phyloP scores from a whole-genome alignment of 805 yeast genomes.

The Tetrapisispora arboricola region DNA sequence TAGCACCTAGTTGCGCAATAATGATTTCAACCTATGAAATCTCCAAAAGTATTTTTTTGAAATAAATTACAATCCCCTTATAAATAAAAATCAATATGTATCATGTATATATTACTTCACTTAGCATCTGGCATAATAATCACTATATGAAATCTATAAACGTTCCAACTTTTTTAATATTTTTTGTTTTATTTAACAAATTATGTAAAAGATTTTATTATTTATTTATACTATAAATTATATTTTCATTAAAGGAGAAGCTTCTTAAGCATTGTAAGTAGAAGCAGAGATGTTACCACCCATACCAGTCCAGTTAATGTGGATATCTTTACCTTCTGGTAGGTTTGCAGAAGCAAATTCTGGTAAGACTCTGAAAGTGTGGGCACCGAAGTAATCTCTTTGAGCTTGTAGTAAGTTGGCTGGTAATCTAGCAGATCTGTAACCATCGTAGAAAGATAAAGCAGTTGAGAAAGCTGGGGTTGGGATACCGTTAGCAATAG shows the following conservation, averaged over 20 bases:
- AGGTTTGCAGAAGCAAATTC: conserved; percentile 66
- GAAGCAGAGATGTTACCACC: conserved; percentile 98
- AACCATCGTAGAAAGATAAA: conserved; percentile 95
- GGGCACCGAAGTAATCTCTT: conserved; percentile 99
- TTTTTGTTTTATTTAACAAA: conserved; percentile 1
- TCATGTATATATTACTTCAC: not conserved
- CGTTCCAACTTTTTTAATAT: not conserved
- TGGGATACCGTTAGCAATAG: conserved; percentile 84
- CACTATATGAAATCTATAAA: no score
- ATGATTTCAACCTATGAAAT: conserved; percentile 95
- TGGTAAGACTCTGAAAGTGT: conserved; percentile 92
- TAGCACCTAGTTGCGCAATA: conserved; percentile 96
- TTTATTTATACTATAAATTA: not conserved
- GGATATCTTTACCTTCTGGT: conserved; percentile 77
- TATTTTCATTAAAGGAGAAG: not conserved
- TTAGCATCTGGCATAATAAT: not conserved
- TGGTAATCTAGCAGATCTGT: conserved; percentile 90
- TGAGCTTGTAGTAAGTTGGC: conserved; percentile 98
- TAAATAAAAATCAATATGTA: no score
- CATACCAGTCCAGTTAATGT: conserved; percentile 98
- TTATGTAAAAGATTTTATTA: not conserved
- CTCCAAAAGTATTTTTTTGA: conserved; percentile 40
- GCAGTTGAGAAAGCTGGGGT: conserved; percentile 98
- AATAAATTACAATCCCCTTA: not conserved
- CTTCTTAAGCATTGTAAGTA: conserved; percentile 73